Conservation (phyloP, 2,329 filamentous ascomycete species). For the Trichophyton benhamiae region DNA sequence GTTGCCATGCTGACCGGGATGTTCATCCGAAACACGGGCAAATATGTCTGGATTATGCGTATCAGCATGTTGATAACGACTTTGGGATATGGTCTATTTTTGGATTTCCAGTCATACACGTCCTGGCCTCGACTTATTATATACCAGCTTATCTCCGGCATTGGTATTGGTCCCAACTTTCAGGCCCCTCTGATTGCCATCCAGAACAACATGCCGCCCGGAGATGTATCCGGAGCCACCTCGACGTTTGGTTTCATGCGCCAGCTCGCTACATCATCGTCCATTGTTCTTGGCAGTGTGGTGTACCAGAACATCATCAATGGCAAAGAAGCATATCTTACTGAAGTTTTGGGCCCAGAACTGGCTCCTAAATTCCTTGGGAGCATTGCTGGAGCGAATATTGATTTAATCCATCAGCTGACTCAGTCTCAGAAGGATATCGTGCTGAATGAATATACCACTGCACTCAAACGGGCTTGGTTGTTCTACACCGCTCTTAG, state of each 20-base stretch:
- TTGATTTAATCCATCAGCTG: slow-evolving; percentile 22
- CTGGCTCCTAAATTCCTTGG: slow-evolving; percentile 9
- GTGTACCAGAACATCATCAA: slow-evolving; percentile 33
- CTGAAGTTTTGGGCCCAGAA: slow-evolving; percentile 12
- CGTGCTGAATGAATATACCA: slow-evolving; percentile 33
- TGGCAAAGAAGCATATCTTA: slow-evolving; percentile 8
- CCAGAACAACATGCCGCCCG: slow-evolving; percentile 48
- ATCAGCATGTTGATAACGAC: slow-evolving; percentile 47
- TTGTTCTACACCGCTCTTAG: slow-evolving; percentile 36
- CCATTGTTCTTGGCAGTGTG: slow-evolving; percentile 47
- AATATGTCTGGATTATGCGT: slow-evolving; percentile 51
- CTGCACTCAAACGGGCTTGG: slow-evolving; percentile 38
- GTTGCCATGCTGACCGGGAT: slow-evolving; percentile 50
- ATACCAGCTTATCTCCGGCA: slow-evolving; percentile 48
- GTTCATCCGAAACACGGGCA: slow-evolving; percentile 60
- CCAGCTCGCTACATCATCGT: slow-evolving; percentile 45
- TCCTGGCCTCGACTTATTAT: slow-evolving; percentile 40
- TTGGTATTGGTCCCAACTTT: slow-evolving; percentile 52
- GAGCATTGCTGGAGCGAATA: slow-evolving; percentile 20
- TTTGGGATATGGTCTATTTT: slow-evolving; percentile 54
- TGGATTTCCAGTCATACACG: slow-evolving; percentile 43
- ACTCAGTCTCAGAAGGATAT: slow-evolving; percentile 21
- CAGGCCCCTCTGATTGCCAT: slow-evolving; percentile 52
- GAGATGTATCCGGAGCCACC: slow-evolving; percentile 52
- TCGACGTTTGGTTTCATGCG: slow-evolving; percentile 50